Evolutionary conservation across 2,329 filamentous ascomycete species (phyloP).

Genomic region (Ophiognomonia clavigignenti-juglandacearum): DNA sequence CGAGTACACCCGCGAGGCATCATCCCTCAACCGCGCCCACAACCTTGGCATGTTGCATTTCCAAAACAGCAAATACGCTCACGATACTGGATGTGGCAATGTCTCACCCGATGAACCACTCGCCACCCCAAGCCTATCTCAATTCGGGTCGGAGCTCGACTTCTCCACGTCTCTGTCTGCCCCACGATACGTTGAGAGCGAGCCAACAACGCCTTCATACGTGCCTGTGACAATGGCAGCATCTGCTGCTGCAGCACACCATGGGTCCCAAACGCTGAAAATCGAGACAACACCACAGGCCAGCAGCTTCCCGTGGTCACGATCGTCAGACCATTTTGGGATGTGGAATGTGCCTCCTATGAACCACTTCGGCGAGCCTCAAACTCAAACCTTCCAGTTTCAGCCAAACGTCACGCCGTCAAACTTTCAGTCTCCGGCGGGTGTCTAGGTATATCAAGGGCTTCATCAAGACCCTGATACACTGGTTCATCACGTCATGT

Average conservation of each 20-base stretch:
- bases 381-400: constrained; percentile 40
- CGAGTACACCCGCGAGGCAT: constrained; percentile 31
- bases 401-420: constrained; percentile 41
- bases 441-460: background rate
- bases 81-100: constrained; percentile 25
- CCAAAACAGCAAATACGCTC: constrained; percentile 23
- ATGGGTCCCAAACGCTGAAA: constrained; percentile 35
- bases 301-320: constrained; percentile 29
- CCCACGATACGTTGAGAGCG: constrained; percentile 43
- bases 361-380: constrained; percentile 22
- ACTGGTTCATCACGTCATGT: no score
- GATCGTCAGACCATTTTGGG: constrained; percentile 11
- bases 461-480: background rate
- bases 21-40: constrained; percentile 14
- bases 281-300: constrained; percentile 45
- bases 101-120: constrained; percentile 42
- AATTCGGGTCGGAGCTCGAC: constrained; percentile 43
- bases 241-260: constrained; percentile 28
- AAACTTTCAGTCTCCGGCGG: constrained; percentile 28
- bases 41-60: constrained; percentile 19
- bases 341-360: constrained; percentile 9
- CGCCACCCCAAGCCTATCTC: constrained; percentile 40
- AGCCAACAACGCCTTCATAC: constrained; percentile 45
- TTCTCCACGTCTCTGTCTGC: constrained; percentile 33
- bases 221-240: constrained; percentile 36